These are phyloP conservation scores for Lotus japonicus DNA, from an alignment of 306 rosid species.

Conservation along the genomic window DNA sequence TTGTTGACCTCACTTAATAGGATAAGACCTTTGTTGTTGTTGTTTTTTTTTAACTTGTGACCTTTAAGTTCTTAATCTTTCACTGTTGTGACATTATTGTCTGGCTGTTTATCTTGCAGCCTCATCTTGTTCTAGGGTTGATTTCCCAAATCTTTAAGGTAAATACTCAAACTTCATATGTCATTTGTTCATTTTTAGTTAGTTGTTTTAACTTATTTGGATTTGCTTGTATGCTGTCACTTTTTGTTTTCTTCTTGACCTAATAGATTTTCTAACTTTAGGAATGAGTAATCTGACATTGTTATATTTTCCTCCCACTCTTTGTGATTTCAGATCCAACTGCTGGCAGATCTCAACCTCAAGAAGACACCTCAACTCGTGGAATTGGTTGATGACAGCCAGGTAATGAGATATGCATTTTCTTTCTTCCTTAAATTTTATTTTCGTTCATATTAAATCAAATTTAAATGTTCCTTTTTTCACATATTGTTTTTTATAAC, in stretches of 20 bases:
- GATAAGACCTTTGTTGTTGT: too few relatives aligned
- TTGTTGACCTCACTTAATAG: too few relatives aligned
- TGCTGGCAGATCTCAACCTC: conserved; percentile 90
- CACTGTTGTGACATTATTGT: conserved; percentile 16
- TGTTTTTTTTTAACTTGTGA: background rate
- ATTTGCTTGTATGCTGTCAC: background rate
- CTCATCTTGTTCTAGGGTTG: conserved; percentile 83
- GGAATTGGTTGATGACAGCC: conserved; percentile 81
- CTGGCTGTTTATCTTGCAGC: conserved; percentile 55
- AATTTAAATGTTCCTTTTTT: background rate
- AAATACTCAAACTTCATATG: conserved; percentile 22
- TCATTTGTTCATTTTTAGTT: background rate
- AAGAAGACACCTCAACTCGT: conserved; percentile 97
- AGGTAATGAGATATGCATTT: conserved; percentile 33
- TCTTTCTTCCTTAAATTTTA: background rate
- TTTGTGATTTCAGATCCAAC: conserved; percentile 72
- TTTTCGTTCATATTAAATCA: background rate
- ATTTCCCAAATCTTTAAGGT: conserved; percentile 99
- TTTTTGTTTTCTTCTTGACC: background rate
- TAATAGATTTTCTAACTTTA: conserved; percentile 1
- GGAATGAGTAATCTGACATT: background rate
- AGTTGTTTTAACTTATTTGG: background rate
- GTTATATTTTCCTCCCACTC: conserved; percentile 8
- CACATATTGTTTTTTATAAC: background rate
- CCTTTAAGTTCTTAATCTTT: background rate